These are phyloP conservation scores for Withania somnifera DNA, from an alignment of 305 asterid genomes.

Conservation along the genomic window DNA sequence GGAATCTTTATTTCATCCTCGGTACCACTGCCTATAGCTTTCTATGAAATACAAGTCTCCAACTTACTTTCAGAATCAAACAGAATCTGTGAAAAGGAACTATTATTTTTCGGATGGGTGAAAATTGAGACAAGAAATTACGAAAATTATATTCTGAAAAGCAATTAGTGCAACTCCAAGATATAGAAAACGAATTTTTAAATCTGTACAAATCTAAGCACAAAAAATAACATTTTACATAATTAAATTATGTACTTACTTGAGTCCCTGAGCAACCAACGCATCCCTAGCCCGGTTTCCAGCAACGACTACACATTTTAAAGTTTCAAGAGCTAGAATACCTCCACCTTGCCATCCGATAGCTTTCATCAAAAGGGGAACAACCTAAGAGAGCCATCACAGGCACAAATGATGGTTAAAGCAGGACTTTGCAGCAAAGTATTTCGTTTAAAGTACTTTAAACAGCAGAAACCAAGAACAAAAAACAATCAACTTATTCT, in stretches of 20 bases:
- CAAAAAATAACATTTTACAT: background rate
- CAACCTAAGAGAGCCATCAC: constrained; percentile 45
- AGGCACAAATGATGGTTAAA: background rate
- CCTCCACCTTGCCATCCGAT: constrained; percentile 99
- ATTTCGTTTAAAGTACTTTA: background rate
- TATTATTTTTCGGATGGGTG: background rate
- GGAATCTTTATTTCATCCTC: too few species aligned
- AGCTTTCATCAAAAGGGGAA: constrained; percentile 97
- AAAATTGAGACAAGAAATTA: background rate
- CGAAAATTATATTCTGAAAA: background rate
- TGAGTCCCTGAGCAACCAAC: constrained; percentile 96
- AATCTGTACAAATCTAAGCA: background rate
- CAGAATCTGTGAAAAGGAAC: background rate
- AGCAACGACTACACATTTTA: constrained; percentile 92
- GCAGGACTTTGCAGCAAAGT: background rate
- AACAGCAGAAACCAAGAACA: background rate
- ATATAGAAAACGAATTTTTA: background rate
- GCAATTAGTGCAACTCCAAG: background rate
- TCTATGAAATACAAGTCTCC: background rate
- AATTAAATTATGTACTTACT: constrained; percentile 35
- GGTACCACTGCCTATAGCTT: background rate
- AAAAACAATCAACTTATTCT: background rate
- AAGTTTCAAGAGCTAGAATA: constrained; percentile 96
- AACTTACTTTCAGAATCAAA: background rate
- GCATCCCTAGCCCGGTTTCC: constrained; percentile 99